Conservation (phyloP, 345 rosid species). For the Stellera chamaejasme region DNA sequence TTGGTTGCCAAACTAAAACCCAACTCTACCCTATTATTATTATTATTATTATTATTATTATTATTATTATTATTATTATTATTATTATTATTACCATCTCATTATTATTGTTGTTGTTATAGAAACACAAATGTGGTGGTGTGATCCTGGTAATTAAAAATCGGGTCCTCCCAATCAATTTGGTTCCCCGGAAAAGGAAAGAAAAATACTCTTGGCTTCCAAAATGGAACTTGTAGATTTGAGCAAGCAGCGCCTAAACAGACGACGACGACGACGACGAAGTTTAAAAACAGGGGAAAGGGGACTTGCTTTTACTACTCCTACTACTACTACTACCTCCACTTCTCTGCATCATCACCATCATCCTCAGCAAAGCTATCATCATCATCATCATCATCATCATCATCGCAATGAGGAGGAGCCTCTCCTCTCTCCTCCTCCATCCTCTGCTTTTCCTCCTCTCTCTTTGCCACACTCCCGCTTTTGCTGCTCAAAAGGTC, state of each 20-base stretch:
- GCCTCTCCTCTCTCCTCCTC: constrained; percentile 13
- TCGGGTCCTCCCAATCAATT: neutral
- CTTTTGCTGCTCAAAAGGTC: constrained; percentile 37
- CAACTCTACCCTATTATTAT: too few relatives aligned
- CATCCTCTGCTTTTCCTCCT: constrained; percentile 17
- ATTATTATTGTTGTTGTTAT: too few relatives aligned
- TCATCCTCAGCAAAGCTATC: too few relatives aligned
- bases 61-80: too few relatives aligned
- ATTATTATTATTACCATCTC: too few relatives aligned
- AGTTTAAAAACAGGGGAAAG: constrained; percentile 18
- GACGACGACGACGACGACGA: constrained; percentile 2
- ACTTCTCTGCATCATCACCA: too few relatives aligned
- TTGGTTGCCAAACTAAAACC: too few relatives aligned
- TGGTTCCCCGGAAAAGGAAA: neutral
- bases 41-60: too few relatives aligned
- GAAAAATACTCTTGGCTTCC: neutral
- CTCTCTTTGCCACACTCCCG: constrained; percentile 19
- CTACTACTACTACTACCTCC: too few relatives aligned
- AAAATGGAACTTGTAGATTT: neutral
- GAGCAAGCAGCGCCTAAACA: neutral
- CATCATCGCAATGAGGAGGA: constrained; percentile 18
- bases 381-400: too few relatives aligned
- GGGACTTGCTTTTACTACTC: constrained; percentile 5
- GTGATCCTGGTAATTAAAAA: neutral
- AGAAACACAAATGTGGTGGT: too few relatives aligned